phyloP scores from a whole-genome alignment of 257 asterid genomes.

The Primulina huaijiensis region DNA sequence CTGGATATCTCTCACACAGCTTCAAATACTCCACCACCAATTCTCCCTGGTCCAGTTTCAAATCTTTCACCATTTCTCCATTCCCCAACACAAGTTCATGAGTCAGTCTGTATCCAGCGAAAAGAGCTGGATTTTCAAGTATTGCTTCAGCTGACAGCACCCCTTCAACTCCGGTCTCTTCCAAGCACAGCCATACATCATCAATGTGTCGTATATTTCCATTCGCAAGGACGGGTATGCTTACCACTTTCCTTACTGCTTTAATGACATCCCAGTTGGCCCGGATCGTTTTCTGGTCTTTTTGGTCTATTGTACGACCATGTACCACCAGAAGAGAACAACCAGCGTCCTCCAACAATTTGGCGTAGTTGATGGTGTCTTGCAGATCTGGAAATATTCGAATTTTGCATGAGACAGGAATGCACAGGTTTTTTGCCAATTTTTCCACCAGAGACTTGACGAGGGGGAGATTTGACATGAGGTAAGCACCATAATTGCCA shows the following conservation, averaged over 20 bases:
- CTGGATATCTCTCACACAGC: conserved; percentile 77
- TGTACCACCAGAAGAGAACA: conserved; percentile 91
- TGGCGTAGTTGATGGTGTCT: conserved; percentile 76
- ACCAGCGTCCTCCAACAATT: conserved; percentile 94
- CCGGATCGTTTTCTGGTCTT: conserved; percentile 77
- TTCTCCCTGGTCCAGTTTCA: conserved; percentile 67
- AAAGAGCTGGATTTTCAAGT: conserved; percentile 92
- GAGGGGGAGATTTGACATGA: conserved; percentile 91
- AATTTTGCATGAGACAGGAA: conserved; percentile 89
- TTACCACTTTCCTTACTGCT: conserved; percentile 74
- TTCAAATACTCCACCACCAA: conserved; percentile 67
- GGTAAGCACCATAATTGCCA: conserved; percentile 94
- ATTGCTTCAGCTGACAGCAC: conserved; percentile 91
- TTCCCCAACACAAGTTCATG: conserved; percentile 52
- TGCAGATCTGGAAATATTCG: conserved; percentile 75
- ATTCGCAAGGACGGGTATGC: conserved; percentile 91
- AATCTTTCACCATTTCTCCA: conserved; percentile 42
- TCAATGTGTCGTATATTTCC: conserved; percentile 79
- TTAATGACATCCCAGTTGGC: conserved; percentile 82
- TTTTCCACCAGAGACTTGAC: conserved; percentile 84
- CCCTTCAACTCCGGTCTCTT: conserved; percentile 76
- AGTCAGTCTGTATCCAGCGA: conserved; percentile 71
- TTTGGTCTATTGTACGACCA: conserved; percentile 91
- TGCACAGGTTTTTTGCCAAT: conserved; percentile 58
- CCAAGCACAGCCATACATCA: conserved; percentile 65